phyloP scores from a whole-genome alignment of 2,329 filamentous ascomycete species.

The Triangularia verruculosa region DNA sequence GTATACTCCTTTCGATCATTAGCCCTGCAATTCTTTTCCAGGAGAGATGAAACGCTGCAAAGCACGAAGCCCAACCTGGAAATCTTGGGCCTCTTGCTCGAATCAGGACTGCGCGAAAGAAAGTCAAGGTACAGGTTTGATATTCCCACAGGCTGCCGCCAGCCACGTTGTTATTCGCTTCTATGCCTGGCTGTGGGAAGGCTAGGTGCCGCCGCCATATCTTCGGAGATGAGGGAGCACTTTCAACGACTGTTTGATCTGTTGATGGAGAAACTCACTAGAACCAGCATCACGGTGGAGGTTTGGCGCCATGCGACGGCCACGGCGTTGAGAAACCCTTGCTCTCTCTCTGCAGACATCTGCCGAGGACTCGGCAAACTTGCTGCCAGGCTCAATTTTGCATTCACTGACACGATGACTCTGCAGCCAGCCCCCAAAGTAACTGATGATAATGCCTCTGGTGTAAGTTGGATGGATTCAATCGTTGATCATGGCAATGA shows the following conservation, averaged over 20 bases:
- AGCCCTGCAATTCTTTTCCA: too few species aligned
- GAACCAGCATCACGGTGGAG: neutral
- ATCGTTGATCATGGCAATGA: neutral
- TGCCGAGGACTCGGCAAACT: neutral
- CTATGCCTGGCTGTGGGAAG: too few species aligned
- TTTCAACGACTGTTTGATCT: neutral
- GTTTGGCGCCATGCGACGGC: neutral
- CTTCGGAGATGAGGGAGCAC: too few species aligned
- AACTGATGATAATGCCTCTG: neutral
- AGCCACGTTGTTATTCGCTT: too few species aligned
- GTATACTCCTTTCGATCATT: too few species aligned
- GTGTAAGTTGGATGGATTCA: neutral
- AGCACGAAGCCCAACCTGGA: too few species aligned
- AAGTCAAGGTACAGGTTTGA: too few species aligned
- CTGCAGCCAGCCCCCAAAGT: neutral
- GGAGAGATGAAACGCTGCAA: too few species aligned
- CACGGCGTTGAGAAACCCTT: neutral
- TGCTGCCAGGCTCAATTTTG: neutral
- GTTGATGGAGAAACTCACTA: neutral
- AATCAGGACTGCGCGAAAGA: too few species aligned
- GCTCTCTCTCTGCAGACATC: neutral
- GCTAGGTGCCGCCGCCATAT: too few species aligned
- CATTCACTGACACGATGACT: neutral
- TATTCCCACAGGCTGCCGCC: too few species aligned
- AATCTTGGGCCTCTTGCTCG: too few species aligned